Conservation (phyloP, 2,329 filamentous ascomycete species). For the Fusarium sp. region DNA sequence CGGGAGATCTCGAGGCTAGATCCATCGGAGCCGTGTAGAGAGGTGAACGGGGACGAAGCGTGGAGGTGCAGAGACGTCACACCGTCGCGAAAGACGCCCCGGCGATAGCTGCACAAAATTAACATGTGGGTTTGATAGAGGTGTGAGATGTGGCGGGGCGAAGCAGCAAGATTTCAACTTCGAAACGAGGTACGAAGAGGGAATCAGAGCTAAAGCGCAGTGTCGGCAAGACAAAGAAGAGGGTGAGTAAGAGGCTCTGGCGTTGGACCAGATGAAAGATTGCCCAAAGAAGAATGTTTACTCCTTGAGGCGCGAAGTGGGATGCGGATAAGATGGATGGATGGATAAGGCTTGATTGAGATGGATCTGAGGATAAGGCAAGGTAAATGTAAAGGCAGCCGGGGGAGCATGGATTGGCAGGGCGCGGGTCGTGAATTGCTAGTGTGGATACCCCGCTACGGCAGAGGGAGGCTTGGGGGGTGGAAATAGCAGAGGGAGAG, state of each 20-base stretch:
- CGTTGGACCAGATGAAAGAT: slow-evolving; percentile 19
- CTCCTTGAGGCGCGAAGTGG: slow-evolving; percentile 34
- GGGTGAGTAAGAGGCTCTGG: slow-evolving; percentile 22
- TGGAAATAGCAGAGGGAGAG: slow-evolving; percentile 33
- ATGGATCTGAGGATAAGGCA: slow-evolving; percentile 39
- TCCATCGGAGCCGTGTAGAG: slow-evolving; percentile 63
- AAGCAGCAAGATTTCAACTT: slow-evolving; percentile 34
- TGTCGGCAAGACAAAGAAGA: slow-evolving; percentile 20
- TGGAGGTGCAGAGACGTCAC: slow-evolving; percentile 60
- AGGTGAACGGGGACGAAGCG: slow-evolving; percentile 53
- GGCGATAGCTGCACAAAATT: slow-evolving; percentile 63
- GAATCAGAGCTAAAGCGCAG: slow-evolving; percentile 24
- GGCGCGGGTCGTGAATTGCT: slow-evolving; percentile 48
- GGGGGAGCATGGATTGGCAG: slow-evolving; percentile 50
- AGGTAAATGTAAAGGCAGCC: slow-evolving; percentile 20
- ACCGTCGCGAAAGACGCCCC: slow-evolving; percentile 66
- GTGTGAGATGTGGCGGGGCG: slow-evolving; percentile 36
- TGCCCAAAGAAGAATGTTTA: slow-evolving; percentile 30
- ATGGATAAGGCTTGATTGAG: slow-evolving; percentile 34
- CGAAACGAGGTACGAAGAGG: slow-evolving; percentile 19
- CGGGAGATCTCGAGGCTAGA: slow-evolving; percentile 60
- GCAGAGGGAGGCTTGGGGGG: slow-evolving; percentile 29
- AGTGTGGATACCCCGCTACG: slow-evolving; percentile 52
- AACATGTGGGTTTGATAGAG: slow-evolving; percentile 64
- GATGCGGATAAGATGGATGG: slow-evolving; percentile 35